Conservation (phyloP, 1,139 yeast species). For the Magnusiomyces paraingens region DNA sequence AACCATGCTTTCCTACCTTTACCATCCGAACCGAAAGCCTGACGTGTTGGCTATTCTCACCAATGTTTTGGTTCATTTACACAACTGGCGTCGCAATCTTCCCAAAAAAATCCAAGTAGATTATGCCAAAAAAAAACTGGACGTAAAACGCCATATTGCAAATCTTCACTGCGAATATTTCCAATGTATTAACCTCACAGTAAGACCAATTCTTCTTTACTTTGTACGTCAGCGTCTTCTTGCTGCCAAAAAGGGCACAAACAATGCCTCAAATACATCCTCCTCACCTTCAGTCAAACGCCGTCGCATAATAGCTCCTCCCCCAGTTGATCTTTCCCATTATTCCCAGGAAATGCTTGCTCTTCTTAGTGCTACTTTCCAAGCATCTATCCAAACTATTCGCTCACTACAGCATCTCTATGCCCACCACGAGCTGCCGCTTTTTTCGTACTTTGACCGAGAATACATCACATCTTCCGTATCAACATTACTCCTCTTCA, state of each 20-base stretch:
- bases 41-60: conserved; percentile 71
- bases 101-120: conserved; percentile 64
- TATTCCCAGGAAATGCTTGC: conserved; percentile 65
- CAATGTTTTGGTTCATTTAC: conserved; percentile 59
- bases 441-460: conserved; percentile 85
- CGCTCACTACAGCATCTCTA: conserved; percentile 40
- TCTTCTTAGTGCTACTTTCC: conserved; percentile 70
- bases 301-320: no score
- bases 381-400: conserved; percentile 75
- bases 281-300: conserved; percentile 18
- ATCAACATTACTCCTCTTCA: conserved; percentile 66
- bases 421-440: conserved; percentile 62
- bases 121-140: conserved; percentile 48
- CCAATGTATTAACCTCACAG: conserved; percentile 79
- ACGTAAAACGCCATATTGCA: conserved; percentile 55
- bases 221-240: conserved; percentile 64
- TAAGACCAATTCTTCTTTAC: conserved; percentile 72
- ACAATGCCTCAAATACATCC: neutral
- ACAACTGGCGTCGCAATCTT: conserved; percentile 62
- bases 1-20: conserved; percentile 59
- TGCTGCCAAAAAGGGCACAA: conserved; percentile 40
- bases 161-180: conserved; percentile 81
- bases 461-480: conserved; percentile 79
- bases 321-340: conserved; percentile 59
- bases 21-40: conserved; percentile 55